Evolutionary conservation across 441 rosid genomes (phyloP), one percentile per base, ranked within the genome.

Genomic region (Omphalea diandra): DNA sequence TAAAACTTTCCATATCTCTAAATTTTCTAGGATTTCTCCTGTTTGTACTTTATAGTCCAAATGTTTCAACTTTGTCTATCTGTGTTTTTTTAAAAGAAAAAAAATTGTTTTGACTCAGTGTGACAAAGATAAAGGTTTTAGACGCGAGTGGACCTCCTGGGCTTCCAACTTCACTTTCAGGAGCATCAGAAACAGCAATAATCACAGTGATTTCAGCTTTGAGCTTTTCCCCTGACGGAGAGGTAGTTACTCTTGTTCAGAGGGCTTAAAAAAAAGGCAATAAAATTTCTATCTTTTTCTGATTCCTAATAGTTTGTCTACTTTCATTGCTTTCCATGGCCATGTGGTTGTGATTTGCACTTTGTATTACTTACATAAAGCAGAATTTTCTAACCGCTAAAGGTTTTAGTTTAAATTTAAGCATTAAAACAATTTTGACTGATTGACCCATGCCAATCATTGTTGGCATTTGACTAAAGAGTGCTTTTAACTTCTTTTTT

Each of bases 141-240:
- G 97, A 94, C 83, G 98, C 95, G 69, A 90, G 91, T 83, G 97
- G 90, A 75, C 97, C 95, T 68, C 95, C 87, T 41, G 97, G 95
- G 50, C 94, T 94, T 57, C 97, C 97, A 63, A 84, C 79, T 83
- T 74, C 88, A 69, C 93, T 94, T 59, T 71, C 84, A 62, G 90
- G 88, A 70, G 56, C 80, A 71, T 83, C 92, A 44, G 93, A 87
- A 75, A 73, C 71, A 47, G 77, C 79, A 17, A 72, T 82, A 36
- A 87, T 86, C 27, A 84, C 91, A 67, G 85, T 84, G 66, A 87
- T 94, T 77, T 91, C 97, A 56, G 88, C 92, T 66, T 84, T 91
- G 76, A 82, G 91, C 85, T 91, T 94, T 85, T 87, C 97, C 63
- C 94, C 88, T 27, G 90, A 90, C 79, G 97, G 97, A 81, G 97